Evolutionary conservation across 495 filamentous ascomycete genomes (phyloP), one percentile per base, ranked within the genome.

Genomic region (Podospora conica): DNA sequence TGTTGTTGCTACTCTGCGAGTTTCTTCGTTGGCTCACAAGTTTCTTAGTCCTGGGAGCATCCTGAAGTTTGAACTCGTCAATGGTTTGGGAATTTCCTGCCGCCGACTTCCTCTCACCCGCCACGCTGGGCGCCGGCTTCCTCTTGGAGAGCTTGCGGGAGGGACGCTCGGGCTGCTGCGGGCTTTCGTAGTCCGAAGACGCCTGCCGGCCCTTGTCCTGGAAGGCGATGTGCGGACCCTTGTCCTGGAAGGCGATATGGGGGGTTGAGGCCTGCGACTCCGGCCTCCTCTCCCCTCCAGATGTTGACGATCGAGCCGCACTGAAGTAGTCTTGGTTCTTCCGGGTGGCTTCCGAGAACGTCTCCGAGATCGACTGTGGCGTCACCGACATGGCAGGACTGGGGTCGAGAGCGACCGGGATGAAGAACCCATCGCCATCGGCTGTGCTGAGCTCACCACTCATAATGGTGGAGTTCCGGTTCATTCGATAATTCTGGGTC

Each of bases 341-440:
- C 70, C 76, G 80, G 28, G 69, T 75, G 4, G 74, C 31, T 33
- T 81, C 80, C n/a, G 63, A 58, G 20, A 74, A 75, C 29, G 71
- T 71, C 53, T 86, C 78, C 0, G 85, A 83, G 8, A 79, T 77
- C n/a, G 86, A 87, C 53, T 84, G 80, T n/a, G 86, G 82, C 11
- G 85, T 82, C 31, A 86, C 79, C 28, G 86, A 82, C 12, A 86
- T 84, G 21, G 85, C 86, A 29, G 90, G 86, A 29, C 87, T 92
- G 10, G 92, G 90, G 70, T 98, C 95, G 55, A 97, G 85, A 27
- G 91, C 91, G 69, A 98, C 87, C 6, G 94, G 93, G 61, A 98
- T 95, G 61, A 96, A 90, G 66, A 96, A 91, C 66, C 90, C 87
- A 65, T 92, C 91, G 3, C 73, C 71, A 59, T 90, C 91, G 22